Evolutionary conservation across 768 basidiomycete species (phyloP).

Genomic region (Inosperma sp.): DNA sequence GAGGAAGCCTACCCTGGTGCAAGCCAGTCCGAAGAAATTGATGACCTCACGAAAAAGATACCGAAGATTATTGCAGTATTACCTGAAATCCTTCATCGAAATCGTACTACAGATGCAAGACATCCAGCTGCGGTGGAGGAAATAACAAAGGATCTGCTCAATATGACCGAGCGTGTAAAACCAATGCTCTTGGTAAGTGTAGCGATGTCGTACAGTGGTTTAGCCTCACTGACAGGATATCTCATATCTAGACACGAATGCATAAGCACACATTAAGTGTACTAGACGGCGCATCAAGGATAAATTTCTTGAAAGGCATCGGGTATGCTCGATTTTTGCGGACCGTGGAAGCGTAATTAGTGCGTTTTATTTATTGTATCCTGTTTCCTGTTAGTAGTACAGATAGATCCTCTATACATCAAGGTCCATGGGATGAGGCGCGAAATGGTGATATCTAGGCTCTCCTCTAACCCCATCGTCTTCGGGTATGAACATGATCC

Average conservation of each 20-base stretch:
- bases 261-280: conserved; percentile 28
- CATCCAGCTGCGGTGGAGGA: conserved; percentile 68
- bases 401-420: not conserved
- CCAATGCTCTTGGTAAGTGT: conserved; percentile 57
- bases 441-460: too few relatives aligned
- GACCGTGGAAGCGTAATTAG: conserved; percentile 38
- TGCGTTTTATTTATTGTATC: conserved; percentile 1
- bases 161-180: conserved; percentile 52
- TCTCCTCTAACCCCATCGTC: too few relatives aligned
- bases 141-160: conserved; percentile 64
- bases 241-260: conserved; percentile 20
- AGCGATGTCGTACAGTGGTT: not conserved
- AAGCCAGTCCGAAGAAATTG: conserved; percentile 48
- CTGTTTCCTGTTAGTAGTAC: not conserved
- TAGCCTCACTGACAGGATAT: not conserved
- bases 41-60: conserved; percentile 53
- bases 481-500: too few relatives aligned
- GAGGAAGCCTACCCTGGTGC: conserved; percentile 40
- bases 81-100: conserved; percentile 56
- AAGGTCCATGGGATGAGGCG: too few relatives aligned
- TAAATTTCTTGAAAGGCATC: conserved; percentile 60
- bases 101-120: conserved; percentile 51
- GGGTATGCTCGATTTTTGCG: conserved; percentile 62
- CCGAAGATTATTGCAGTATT: conserved; percentile 64
- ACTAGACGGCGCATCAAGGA: conserved; percentile 53